Conservation (phyloP, 805 yeast genomes). For the Monosporozyma aerobia region DNA sequence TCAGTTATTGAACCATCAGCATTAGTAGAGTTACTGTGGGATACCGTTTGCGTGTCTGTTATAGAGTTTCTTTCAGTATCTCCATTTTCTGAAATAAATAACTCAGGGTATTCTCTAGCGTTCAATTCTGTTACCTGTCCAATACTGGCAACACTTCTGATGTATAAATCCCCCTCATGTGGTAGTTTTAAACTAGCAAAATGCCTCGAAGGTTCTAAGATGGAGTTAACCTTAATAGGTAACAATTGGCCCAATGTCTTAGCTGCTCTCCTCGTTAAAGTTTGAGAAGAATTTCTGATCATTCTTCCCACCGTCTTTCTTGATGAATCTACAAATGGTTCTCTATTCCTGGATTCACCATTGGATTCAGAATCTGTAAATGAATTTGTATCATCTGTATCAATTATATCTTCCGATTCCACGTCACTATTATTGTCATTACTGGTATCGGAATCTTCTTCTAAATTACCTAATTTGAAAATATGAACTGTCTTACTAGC, state of each 20-base stretch:
- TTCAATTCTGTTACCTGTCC: conserved; percentile 30
- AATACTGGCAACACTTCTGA: conserved; percentile 20
- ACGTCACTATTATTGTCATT: conserved; percentile 13
- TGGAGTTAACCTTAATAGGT: conserved; percentile 66
- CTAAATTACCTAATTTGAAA: conserved; percentile 47
- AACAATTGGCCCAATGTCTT: conserved; percentile 82
- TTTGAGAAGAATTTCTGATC: conserved; percentile 69
- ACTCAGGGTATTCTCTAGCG: conserved; percentile 24
- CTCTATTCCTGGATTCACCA: conserved; percentile 3
- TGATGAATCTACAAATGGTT: conserved; percentile 60
- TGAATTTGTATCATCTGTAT: conserved; percentile 2
- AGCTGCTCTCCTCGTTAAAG: conserved; percentile 70
- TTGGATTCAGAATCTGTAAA: neutral
- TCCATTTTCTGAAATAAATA: conserved; percentile 11
- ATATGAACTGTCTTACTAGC: conserved; percentile 90
- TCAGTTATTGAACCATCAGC: neutral
- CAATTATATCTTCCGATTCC: conserved; percentile 16
- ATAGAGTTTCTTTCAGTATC: neutral
- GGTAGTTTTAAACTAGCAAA: conserved; percentile 83
- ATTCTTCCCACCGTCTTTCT: conserved; percentile 66
- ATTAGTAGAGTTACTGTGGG: neutral
- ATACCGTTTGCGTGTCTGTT: neutral
- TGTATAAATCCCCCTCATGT: conserved; percentile 13
- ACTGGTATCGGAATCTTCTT: neutral
- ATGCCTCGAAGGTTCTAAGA: conserved; percentile 82